Evolutionary conservation across 352 stramenopile species (phyloP).

Genomic region (Globisporangium carolinianum): DNA sequence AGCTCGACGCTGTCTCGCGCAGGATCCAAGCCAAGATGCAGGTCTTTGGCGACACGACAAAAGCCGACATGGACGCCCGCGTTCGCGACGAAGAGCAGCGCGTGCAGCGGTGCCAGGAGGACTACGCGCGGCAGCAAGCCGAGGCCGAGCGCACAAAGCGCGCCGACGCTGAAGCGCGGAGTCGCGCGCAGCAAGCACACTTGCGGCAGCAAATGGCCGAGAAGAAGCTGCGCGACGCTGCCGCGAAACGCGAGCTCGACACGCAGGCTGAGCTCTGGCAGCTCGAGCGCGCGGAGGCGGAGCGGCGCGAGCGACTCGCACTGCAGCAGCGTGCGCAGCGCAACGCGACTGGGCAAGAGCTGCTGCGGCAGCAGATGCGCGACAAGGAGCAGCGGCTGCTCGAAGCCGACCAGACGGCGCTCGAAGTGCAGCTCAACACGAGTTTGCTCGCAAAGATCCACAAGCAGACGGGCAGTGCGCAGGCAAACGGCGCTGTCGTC

Average conservation of each 20-base stretch:
- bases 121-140: constrained; percentile 49
- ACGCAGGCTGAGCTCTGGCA: constrained; percentile 81
- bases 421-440: constrained; percentile 73
- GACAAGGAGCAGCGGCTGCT: constrained; percentile 58
- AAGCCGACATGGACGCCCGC: constrained; percentile 53
- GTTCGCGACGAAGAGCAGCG: constrained; percentile 60
- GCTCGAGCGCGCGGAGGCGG: constrained; percentile 50
- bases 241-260: constrained; percentile 50
- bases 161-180: constrained; percentile 42
- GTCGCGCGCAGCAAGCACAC: constrained; percentile 40
- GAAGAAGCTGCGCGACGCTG: constrained; percentile 56
- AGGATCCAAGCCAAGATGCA: constrained; percentile 83
- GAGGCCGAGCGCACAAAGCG: constrained; percentile 49
- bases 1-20: constrained; percentile 62
- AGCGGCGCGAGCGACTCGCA: constrained; percentile 38
- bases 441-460: constrained; percentile 70
- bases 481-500: constrained; percentile 43
- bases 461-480: constrained; percentile 26
- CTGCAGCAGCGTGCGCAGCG: constrained; percentile 43
- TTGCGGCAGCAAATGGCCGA: constrained; percentile 58
- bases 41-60: constrained; percentile 76
- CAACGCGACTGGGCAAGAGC: constrained; percentile 54
- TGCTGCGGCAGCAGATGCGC: constrained; percentile 61
- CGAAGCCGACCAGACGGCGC: constrained; percentile 52
- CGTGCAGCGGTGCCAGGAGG: constrained; percentile 52